Percentiles rank a stretch among this genome's conserved stretches.
These are phyloP conservation scores for Cerioporus squamosus DNA, from an alignment of 1,284 basidiomycete genomes.

Conservation along the genomic window DNA sequence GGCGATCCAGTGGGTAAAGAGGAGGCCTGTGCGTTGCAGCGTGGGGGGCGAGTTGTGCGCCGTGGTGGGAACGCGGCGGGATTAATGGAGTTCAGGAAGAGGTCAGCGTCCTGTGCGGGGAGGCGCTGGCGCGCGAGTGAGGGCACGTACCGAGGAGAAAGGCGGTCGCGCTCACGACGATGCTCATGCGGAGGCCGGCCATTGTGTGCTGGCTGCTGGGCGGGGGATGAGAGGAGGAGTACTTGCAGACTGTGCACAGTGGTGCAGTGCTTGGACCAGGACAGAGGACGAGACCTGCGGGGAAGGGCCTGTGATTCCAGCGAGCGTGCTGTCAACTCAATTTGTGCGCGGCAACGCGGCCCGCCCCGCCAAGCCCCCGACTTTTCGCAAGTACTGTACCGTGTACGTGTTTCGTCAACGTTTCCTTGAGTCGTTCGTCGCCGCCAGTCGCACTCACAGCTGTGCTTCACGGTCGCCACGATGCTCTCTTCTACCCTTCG, in stretches of 20 bases:
- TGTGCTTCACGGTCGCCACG: neutral
- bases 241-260: too few relatives aligned
- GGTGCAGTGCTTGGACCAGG: too few relatives aligned
- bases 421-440: too few relatives aligned
- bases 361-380: slow-evolving; percentile 4
- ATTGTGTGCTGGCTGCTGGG: slow-evolving; percentile 24
- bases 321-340: neutral
- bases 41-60: slow-evolving; percentile 4
- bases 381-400: neutral
- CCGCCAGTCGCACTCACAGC: too few relatives aligned
- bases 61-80: slow-evolving; percentile 5
- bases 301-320: slow-evolving; percentile 21
- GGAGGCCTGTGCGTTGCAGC: slow-evolving; percentile 52
- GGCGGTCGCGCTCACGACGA: slow-evolving; percentile 75
- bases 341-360: neutral
- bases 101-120: slow-evolving; percentile 12
- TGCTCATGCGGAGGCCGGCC: slow-evolving; percentile 63
- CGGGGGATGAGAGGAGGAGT: slow-evolving; percentile 6
- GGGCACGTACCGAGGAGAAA: slow-evolving; percentile 71
- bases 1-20: slow-evolving; percentile 87
- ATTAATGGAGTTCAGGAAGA: neutral
- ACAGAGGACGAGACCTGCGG: slow-evolving; percentile 5
- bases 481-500: slow-evolving; percentile 11
- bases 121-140: slow-evolving; percentile 1
- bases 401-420: too few relatives aligned